Evolutionary conservation across 2,329 filamentous ascomycete species (phyloP), one percentile per base, ranked within the genome.

Genomic region (Xylaria polymorpha): DNA sequence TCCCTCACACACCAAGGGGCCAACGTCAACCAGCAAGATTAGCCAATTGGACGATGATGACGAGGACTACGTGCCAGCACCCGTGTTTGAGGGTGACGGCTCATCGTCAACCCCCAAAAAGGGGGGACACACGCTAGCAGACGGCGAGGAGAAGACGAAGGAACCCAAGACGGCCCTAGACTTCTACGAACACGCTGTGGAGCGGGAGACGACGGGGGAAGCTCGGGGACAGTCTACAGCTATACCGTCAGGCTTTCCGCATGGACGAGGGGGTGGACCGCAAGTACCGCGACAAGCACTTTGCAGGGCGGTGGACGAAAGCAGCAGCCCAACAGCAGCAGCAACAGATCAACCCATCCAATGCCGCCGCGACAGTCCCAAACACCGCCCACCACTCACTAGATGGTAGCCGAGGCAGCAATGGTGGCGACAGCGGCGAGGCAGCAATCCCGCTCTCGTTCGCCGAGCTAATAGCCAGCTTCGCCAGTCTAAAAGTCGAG

Each of bases 191-290:
- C 89, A 88, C 78, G 96, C 95, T 3, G 94, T 97, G 65, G 92
- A 97, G 81, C 94, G 91, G 80, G 96, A 99, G 81, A 88, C 86
- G 0, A 88, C 92, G 75, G 96, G 96, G 96, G 0, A 96, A 89
- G 71, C 85, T 98, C 60, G 94, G 94, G 5, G 95, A 98, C 71
- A 98, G 95, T 78, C 80, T 99, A 64, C 89, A 88, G 72, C 86
- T 97, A 60, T 99, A 99, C 80, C 89, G 96, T 56, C 94, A 92
- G 79, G 96, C 96, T 0, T 98, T 97, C 79, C 90, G 91, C 91
- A 88, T 99, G 80, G 96, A 98, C 78, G 86, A 90, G 65, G 84
- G 86, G 15, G 95, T 99, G 61, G 94, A 99, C 79, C 89, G 93
- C 75, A 86, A 88, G 66, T 99, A 98, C 83, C 92, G 93, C 76